A percentile compares a stretch with the other conserved stretches of the same genome.
These are phyloP conservation scores for Boletus sp. DNA, from an alignment of 1,284 basidiomycete species.

Conservation along the genomic window DNA sequence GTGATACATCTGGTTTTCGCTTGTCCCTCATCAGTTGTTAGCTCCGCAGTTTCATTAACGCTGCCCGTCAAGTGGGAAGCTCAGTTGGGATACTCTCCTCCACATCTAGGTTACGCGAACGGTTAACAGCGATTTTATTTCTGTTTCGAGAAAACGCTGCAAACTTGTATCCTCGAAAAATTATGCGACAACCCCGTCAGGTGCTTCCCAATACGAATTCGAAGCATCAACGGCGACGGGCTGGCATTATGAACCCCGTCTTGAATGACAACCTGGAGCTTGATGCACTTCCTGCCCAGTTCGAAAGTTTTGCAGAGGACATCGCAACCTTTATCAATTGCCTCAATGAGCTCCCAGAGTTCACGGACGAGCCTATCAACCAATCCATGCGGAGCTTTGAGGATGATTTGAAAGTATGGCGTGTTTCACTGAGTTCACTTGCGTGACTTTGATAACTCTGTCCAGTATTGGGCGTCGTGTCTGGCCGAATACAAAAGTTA, in stretches of 20 bases:
- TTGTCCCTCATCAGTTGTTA: slow-evolving; percentile 22
- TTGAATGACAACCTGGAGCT: slow-evolving; percentile 39
- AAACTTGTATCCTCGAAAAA: slow-evolving; percentile 38
- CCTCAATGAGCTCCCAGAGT: slow-evolving; percentile 61
- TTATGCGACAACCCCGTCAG: slow-evolving; percentile 37
- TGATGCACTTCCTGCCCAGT: slow-evolving; percentile 40
- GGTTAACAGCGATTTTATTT: slow-evolving; percentile 41
- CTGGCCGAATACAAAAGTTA: slow-evolving; percentile 40
- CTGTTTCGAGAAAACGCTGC: slow-evolving; percentile 42
- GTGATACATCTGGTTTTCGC: slow-evolving; percentile 4
- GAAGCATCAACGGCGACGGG: slow-evolving; percentile 40
- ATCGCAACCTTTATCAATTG: slow-evolving; percentile 55
- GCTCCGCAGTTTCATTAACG: slow-evolving; percentile 41
- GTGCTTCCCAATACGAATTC: slow-evolving; percentile 41
- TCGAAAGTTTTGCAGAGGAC: slow-evolving; percentile 51
- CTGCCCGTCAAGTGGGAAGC: slow-evolving; percentile 41
- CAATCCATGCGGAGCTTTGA: slow-evolving; percentile 54
- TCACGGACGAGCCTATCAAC: slow-evolving; percentile 58
- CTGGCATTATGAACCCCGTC: slow-evolving; percentile 24
- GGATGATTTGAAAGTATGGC: slow-evolving; percentile 52
- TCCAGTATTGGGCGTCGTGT: slow-evolving; percentile 42
- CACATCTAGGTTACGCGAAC: slow-evolving; percentile 40
- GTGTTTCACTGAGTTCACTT: slow-evolving; percentile 3
- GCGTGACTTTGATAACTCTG: slow-evolving; percentile 18
- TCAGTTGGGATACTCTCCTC: slow-evolving; percentile 42